These are phyloP conservation scores for Saccharomycopsis fibuligera DNA, from an alignment of 805 yeast genomes.

Conservation along the genomic window DNA sequence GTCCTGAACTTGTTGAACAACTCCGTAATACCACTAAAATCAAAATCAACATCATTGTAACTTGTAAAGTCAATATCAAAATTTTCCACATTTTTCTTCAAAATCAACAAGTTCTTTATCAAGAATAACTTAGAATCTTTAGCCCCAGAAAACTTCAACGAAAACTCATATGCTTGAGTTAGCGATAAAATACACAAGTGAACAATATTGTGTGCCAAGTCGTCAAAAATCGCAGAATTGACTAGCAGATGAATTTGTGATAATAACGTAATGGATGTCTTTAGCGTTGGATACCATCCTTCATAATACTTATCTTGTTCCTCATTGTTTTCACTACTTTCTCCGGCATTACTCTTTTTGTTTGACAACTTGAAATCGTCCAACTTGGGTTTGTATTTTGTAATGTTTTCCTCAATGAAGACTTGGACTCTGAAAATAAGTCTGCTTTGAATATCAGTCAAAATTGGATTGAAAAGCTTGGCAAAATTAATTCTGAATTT, in stretches of 20 bases:
- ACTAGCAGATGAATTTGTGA: constrained; percentile 77
- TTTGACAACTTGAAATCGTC: constrained; percentile 58
- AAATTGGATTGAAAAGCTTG: constrained; percentile 59
- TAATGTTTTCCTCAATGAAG: constrained; percentile 62
- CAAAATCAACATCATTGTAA: constrained; percentile 66
- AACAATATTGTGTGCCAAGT: constrained; percentile 79
- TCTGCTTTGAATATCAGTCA: constrained; percentile 73
- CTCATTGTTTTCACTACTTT: constrained; percentile 1
- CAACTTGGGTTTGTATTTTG: constrained; percentile 57
- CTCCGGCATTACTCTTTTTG: constrained; percentile 22
- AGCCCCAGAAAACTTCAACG: constrained; percentile 41
- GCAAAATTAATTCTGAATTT: constrained; percentile 40
- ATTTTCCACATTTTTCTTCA: constrained; percentile 61
- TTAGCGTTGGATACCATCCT: constrained; percentile 65
- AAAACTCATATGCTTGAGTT: constrained; percentile 44
- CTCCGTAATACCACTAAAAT: constrained; percentile 68
- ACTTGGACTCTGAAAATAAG: constrained; percentile 73
- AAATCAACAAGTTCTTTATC: constrained; percentile 62
- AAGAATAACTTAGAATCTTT: constrained; percentile 60
- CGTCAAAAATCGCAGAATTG: constrained; percentile 75
- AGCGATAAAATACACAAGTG: constrained; percentile 68
- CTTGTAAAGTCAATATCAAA: constrained; percentile 72
- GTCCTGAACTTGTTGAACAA: constrained; percentile 38
- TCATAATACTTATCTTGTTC: constrained; percentile 26
- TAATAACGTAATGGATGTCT: constrained; percentile 59